Percentiles rank a stretch among this genome's conserved stretches.
Conservation (phyloP, 2,329 filamentous ascomycete species). For the Teratosphaeriaceae sp. region DNA sequence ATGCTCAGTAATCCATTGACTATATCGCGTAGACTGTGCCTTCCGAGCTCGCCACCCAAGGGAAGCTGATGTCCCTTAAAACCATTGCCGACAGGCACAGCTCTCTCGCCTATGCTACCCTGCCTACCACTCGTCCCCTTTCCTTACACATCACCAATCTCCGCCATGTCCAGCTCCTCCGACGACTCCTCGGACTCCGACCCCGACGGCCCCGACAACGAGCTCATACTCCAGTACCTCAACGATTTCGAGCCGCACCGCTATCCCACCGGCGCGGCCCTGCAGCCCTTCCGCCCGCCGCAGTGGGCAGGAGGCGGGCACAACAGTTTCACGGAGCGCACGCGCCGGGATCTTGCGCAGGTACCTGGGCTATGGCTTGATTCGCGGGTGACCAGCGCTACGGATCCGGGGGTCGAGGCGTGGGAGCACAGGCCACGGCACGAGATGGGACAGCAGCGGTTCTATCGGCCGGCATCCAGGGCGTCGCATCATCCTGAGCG, state of each 20-base stretch:
- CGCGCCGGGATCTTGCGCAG: neutral
- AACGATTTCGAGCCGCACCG: conserved; percentile 7
- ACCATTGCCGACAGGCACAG: too few relatives aligned
- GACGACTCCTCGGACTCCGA: neutral
- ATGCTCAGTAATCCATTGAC: too few relatives aligned
- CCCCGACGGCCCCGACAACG: conserved; percentile 1
- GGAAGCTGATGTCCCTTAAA: too few relatives aligned
- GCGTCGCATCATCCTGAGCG: neutral
- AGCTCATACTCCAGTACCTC: conserved; percentile 2
- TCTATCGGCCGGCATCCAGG: neutral
- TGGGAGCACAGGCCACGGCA: neutral
- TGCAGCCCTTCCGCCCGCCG: neutral
- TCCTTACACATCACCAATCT: neutral
- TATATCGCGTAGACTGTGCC: too few relatives aligned
- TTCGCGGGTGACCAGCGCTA: neutral
- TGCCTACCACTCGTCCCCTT: neutral
- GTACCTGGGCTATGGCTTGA: neutral
- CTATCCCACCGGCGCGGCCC: conserved; percentile 4
- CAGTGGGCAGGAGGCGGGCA: neutral
- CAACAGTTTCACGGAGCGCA: neutral
- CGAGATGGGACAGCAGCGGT: neutral
- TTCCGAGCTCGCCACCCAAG: too few relatives aligned
- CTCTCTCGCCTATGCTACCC: too few relatives aligned
- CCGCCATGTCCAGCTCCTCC: conserved; percentile 3
- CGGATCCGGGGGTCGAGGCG: neutral